phyloP scores from a whole-genome alignment of 2,329 filamentous ascomycete species.

The Hymenoscyphus occultus region DNA sequence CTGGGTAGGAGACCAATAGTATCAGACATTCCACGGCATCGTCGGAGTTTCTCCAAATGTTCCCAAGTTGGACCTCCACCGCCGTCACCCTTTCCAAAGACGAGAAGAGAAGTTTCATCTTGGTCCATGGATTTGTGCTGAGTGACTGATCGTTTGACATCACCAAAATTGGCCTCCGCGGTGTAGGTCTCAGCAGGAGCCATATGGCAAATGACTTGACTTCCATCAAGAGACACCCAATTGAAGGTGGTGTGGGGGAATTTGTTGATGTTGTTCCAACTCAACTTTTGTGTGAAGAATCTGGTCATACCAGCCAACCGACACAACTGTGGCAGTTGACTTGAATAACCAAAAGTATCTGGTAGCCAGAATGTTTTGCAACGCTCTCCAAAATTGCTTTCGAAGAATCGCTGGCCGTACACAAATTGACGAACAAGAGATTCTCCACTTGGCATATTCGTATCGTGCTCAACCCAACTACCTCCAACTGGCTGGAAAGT shows the following conservation, averaged over 20 bases:
- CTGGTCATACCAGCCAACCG: constrained; percentile 92
- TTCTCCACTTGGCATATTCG: constrained; percentile 94
- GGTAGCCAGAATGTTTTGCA: constrained; percentile 95
- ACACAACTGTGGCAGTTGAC: constrained; percentile 89
- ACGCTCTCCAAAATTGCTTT: constrained; percentile 85
- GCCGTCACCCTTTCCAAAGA: constrained; percentile 95
- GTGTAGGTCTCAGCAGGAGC: constrained; percentile 94
- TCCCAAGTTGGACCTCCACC: constrained; percentile 93
- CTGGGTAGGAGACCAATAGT: constrained; percentile 79
- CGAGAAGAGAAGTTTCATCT: constrained; percentile 83
- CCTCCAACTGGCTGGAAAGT: constrained; percentile 94
- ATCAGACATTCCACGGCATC: constrained; percentile 89
- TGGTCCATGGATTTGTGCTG: constrained; percentile 96
- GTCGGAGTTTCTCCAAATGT: constrained; percentile 89
- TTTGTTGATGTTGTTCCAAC: constrained; percentile 99
- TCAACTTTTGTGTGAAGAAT: constrained; percentile 97
- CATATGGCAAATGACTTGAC: constrained; percentile 98
- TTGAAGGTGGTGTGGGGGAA: constrained; percentile 99
- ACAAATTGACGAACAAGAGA: constrained; percentile 91
- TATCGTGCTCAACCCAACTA: constrained; percentile 99
- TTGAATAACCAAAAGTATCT: constrained; percentile 96
- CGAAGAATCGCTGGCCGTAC: constrained; percentile 92
- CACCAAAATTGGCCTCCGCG: constrained; percentile 88
- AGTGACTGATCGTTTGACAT: constrained; percentile 82
- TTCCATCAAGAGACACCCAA: constrained; percentile 94